Conservation (phyloP, 2,329 filamentous ascomycete species). For the Biscogniauxia mediterranea region DNA sequence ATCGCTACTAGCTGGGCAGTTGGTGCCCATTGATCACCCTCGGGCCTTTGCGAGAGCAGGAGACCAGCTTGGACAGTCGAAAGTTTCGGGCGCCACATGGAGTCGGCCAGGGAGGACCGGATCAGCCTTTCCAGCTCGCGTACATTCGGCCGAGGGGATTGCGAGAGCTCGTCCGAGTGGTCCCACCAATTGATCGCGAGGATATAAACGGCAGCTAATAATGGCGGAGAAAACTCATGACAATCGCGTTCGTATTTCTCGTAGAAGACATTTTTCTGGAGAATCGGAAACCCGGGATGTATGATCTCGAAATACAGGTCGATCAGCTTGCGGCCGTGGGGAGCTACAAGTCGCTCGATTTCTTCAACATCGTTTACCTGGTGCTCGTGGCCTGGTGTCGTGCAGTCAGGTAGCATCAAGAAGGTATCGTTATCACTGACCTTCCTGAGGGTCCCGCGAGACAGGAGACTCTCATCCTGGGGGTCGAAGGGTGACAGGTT, state of each 20-base stretch:
- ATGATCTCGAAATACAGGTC: slow-evolving; percentile 80
- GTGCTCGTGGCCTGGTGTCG: slow-evolving; percentile 70
- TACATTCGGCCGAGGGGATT: slow-evolving; percentile 68
- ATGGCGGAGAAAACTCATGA: slow-evolving; percentile 70
- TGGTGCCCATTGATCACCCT: slow-evolving; percentile 77
- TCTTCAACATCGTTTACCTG: slow-evolving; percentile 65
- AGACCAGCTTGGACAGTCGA: slow-evolving; percentile 78
- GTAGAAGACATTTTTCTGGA: slow-evolving; percentile 77
- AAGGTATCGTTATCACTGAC: slow-evolving; percentile 78
- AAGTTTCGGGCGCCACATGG: slow-evolving; percentile 78
- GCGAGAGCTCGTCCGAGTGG: slow-evolving; percentile 64
- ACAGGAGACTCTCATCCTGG: slow-evolving; percentile 74
- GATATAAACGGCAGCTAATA: slow-evolving; percentile 80
- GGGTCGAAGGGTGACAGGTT: slow-evolving; percentile 78
- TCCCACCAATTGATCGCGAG: slow-evolving; percentile 89
- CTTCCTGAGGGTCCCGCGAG: slow-evolving; percentile 67
- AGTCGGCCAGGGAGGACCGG: slow-evolving; percentile 68
- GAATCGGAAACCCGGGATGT: slow-evolving; percentile 78
- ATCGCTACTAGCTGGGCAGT: slow-evolving; percentile 87
- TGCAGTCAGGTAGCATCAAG: slow-evolving; percentile 72
- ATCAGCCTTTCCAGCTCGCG: slow-evolving; percentile 71
- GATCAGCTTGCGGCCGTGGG: slow-evolving; percentile 73
- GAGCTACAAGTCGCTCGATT: slow-evolving; percentile 73
- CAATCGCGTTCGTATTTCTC: slow-evolving; percentile 74
- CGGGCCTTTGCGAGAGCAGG: slow-evolving; percentile 70